Evolutionary conservation across 768 basidiomycete species (phyloP).

Genomic region (Boletus vinaceobasis): DNA sequence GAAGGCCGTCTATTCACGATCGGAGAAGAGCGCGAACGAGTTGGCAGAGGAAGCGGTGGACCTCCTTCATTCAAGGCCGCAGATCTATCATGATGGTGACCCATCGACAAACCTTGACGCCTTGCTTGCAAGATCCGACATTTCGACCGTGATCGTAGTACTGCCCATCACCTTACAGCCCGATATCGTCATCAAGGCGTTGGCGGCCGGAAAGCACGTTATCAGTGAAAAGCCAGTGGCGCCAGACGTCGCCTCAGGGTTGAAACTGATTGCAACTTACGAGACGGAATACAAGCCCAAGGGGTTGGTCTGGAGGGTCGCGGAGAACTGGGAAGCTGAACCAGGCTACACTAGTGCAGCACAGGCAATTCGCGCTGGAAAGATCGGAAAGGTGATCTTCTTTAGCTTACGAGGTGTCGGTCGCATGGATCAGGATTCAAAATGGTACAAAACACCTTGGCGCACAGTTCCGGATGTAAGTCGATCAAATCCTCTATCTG

Average conservation of each 20-base stretch:
- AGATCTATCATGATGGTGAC: slow-evolving; percentile 56
- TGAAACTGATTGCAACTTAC: slow-evolving; percentile 64
- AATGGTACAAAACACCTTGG: slow-evolving; percentile 85
- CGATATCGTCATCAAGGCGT: slow-evolving; percentile 54
- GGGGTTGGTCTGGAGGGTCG: slow-evolving; percentile 75
- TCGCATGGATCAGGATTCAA: slow-evolving; percentile 56
- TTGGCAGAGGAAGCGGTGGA: slow-evolving; percentile 47
- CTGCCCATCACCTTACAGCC: slow-evolving; percentile 80
- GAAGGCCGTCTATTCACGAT: slow-evolving; percentile 80
- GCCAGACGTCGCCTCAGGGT: slow-evolving; percentile 60
- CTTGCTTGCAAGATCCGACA: slow-evolving; percentile 65
- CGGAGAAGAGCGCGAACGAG: slow-evolving; percentile 53
- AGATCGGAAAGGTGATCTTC: slow-evolving; percentile 68
- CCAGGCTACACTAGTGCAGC: slow-evolving; percentile 47
- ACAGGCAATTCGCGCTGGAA: slow-evolving; percentile 50
- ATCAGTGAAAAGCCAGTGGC: slow-evolving; percentile 87
- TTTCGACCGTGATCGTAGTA: slow-evolving; percentile 69
- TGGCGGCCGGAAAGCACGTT: slow-evolving; percentile 82
- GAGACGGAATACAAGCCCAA: slow-evolving; percentile 60
- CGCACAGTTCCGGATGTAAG: slow-evolving; percentile 75
- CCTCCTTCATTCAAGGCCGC: slow-evolving; percentile 39
- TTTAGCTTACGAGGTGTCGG: slow-evolving; percentile 57
- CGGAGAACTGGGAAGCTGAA: slow-evolving; percentile 75
- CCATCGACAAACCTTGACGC: slow-evolving; percentile 47
- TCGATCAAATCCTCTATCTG: slow-evolving; percentile 10